Percentiles rank a stretch among this genome's conserved stretches.
phyloP scores from a whole-genome alignment of 345 rosid genomes.

The Sonneratia alba region DNA sequence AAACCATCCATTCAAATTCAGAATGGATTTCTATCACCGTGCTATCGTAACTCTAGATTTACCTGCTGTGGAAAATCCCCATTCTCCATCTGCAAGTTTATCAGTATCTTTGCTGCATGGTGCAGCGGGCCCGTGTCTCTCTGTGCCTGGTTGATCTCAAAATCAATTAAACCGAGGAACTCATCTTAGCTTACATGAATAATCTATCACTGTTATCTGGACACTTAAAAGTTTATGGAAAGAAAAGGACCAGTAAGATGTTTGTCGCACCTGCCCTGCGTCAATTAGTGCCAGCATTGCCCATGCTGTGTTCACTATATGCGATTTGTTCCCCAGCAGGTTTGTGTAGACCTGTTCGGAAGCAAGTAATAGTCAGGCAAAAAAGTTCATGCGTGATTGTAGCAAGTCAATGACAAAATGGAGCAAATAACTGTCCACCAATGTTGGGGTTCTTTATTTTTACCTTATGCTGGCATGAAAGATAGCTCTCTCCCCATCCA shows the following conservation, averaged over 20 bases:
- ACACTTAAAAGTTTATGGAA: not conserved
- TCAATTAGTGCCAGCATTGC: conserved; percentile 60
- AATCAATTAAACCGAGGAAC: too few relatives aligned
- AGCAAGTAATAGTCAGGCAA: not conserved
- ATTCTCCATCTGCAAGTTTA: conserved; percentile 46
- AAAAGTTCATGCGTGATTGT: too few relatives aligned
- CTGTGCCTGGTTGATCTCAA: conserved; percentile 18
- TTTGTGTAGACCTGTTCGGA: conserved; percentile 33
- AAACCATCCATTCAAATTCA: not conserved
- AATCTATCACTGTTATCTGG: not conserved
- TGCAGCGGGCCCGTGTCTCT: conserved; percentile 54
- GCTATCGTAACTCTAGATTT: not conserved
- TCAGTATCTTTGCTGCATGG: conserved; percentile 36
- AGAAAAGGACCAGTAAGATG: not conserved
- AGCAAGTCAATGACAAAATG: not conserved
- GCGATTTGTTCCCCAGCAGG: conserved; percentile 35
- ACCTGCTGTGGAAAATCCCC: conserved; percentile 79
- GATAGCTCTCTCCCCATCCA: conserved; percentile 77
- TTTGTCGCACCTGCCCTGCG: conserved; percentile 45
- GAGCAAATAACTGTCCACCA: not conserved
- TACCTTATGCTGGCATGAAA: conserved; percentile 54
- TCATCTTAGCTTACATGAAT: not conserved
- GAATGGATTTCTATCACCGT: not conserved
- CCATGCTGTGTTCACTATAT: conserved; percentile 64
- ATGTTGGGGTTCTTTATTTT: not conserved